Base-by-base conservation (phyloP, 108 stramenopile species). In the Nitzschia sp. region DNA sequence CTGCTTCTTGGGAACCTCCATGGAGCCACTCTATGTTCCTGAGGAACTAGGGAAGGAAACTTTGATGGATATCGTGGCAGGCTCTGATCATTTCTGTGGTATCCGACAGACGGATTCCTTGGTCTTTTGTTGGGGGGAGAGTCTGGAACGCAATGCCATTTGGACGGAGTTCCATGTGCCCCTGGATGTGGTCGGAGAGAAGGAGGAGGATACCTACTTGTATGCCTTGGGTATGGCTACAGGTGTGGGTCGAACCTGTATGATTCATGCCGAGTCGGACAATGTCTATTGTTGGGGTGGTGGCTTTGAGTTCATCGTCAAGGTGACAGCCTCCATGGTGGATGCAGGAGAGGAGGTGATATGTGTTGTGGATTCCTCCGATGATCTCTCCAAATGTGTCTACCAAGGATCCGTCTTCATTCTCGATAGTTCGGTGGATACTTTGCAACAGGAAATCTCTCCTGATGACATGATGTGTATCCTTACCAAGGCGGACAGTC, bases 281-380 rank as follows among this genome's bases (percentile, higher is more conserved):
- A 1, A 10, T 21, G 61, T 62, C 11, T 21, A 46, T 38, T 62
- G 61, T 24, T 62, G 61, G 61, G 61, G 61, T 12, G 19, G 19
- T 1, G 10, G 22, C 15, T 34, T 34, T 34, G 38, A 39, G 2
- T 58, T 40, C 40, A 29, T 40, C 14, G 38, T 58, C 11, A 14
- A 40, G 26, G 61, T 62, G 43, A 6, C 3, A 10, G 61, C 61
- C 43, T 3, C 8, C 21, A 19, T 8, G 8, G 61, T 62, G 41
- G 41, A 41, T 21, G 42, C 43, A 0, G 61, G 61, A 20, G 41
- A 43, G 8, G 43, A 62, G 1, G 61, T 62, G 9, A 62, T 38
- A 1, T 62, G 61, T 46, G 43, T 62, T 20, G 24, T 46, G 8
- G 61, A 46, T 24, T 20, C 43, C 19, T n/a, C 43, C 17, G 61